Percentiles rank a stretch among this genome's conserved stretches.
phyloP scores from a whole-genome alignment of 148 eudicot genomes.

The Euryodendron excelsum region DNA sequence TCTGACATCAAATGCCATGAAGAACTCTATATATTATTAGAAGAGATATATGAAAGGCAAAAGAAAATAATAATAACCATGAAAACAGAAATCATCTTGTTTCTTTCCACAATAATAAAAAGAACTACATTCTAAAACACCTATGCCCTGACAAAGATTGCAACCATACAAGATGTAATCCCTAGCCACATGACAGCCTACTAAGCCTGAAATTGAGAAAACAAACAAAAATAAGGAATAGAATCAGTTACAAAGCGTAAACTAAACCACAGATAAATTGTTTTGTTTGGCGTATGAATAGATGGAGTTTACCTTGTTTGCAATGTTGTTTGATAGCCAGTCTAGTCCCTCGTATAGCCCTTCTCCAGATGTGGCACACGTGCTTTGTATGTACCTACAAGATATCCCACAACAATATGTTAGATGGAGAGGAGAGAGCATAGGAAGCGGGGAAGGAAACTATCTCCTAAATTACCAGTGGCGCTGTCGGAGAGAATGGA shows the following conservation, averaged over 20 bases:
- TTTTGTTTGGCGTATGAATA: not conserved
- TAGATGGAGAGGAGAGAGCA: not conserved
- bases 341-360: constrained; percentile 2
- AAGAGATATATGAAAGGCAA: not conserved
- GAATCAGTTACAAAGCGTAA: not conserved
- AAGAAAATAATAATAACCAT: not conserved
- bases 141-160: not conserved
- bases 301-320: not conserved
- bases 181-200: too few relatives aligned
- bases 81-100: not conserved
- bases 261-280: not conserved
- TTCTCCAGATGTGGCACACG: constrained; percentile 5
- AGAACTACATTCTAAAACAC: not conserved
- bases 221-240: not conserved
- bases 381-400: constrained; percentile 4
- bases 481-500: constrained; percentile 11
- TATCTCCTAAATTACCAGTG: constrained; percentile 5
- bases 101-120: not conserved
- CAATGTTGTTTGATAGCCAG: constrained; percentile 9
- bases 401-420: not conserved
- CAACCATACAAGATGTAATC: too few relatives aligned
- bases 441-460: not conserved
- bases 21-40: too few relatives aligned
- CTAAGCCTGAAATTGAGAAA: not conserved
- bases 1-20: too few relatives aligned